Percentiles rank a stretch among this genome's conserved stretches.
These are phyloP conservation scores for Fennellomyces sp. DNA, from an alignment of 371 early-diverging fungal genomes.

Conservation along the genomic window DNA sequence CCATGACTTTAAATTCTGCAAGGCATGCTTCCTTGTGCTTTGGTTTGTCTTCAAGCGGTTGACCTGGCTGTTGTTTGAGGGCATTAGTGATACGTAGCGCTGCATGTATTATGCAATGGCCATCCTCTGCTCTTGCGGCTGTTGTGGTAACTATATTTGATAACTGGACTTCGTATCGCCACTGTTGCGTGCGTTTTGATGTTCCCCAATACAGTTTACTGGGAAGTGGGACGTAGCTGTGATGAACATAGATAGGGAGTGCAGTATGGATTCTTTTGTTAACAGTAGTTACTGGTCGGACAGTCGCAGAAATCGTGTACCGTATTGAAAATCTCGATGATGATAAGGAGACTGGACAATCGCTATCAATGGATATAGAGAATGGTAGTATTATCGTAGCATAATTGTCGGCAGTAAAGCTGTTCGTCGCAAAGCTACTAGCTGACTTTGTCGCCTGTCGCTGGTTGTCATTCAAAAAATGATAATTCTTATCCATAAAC, in stretches of 20 bases:
- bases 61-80: background rate
- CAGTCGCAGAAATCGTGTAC: no score
- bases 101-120: background rate
- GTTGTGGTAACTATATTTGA: background rate
- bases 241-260: background rate
- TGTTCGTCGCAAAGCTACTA: no score
- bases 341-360: no score
- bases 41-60: background rate
- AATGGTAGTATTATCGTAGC: no score
- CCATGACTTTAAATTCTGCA: slow-evolving; percentile 1
- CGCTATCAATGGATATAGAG: no score
- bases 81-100: background rate
- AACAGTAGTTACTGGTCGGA: no score
- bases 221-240: background rate
- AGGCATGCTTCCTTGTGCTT: background rate
- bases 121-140: background rate
- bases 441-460: no score
- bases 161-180: slow-evolving; percentile 1
- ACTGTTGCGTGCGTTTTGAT: background rate
- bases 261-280: background rate
- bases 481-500: background rate
- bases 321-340: no score
- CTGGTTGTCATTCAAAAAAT: no score
- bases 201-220: slow-evolving; percentile 5
- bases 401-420: no score